Evolutionary conservation across 1,139 yeast species (phyloP).

Genomic region (Suhomyces bokatorum): DNA sequence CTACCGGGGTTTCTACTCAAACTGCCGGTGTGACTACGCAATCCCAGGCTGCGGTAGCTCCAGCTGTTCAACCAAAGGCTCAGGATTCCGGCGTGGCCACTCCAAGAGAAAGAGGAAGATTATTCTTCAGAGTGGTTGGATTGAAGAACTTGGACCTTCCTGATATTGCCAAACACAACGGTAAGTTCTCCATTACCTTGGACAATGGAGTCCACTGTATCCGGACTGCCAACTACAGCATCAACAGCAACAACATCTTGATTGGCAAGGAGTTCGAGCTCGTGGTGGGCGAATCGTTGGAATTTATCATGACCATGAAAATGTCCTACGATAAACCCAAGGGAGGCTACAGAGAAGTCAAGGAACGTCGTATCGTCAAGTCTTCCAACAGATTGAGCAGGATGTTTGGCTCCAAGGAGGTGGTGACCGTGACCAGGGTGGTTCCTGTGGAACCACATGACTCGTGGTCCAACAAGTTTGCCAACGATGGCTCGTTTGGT

Average conservation of each 20-base stretch:
- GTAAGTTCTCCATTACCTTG: slow-evolving; percentile 67
- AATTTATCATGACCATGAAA: slow-evolving; percentile 74
- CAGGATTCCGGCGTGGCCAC: slow-evolving; percentile 1
- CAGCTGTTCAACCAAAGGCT: slow-evolving; percentile 2
- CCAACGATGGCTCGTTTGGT: slow-evolving; percentile 88
- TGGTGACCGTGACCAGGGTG: slow-evolving; percentile 54
- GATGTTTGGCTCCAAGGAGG: slow-evolving; percentile 50
- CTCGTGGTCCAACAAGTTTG: slow-evolving; percentile 58
- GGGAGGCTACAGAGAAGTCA: slow-evolving; percentile 57
- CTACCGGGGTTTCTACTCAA: slow-evolving; percentile 29
- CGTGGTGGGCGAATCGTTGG: slow-evolving; percentile 63
- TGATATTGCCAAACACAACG: slow-evolving; percentile 53
- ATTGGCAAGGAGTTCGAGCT: slow-evolving; percentile 86
- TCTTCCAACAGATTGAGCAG: slow-evolving; percentile 47
- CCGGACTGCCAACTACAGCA: slow-evolving; percentile 62
- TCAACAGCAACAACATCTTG: slow-evolving; percentile 42
- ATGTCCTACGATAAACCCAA: slow-evolving; percentile 56
- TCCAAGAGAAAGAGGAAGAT: slow-evolving; percentile 63
- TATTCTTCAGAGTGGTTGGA: slow-evolving; percentile 67
- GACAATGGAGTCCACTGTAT: slow-evolving; percentile 91
- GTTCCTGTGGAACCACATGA: slow-evolving; percentile 55
- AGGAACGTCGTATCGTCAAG: slow-evolving; percentile 52
- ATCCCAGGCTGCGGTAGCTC: slow-evolving; percentile 7
- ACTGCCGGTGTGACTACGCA: slow-evolving; percentile 21
- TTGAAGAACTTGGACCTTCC: slow-evolving; percentile 61